Evolutionary conservation across 495 filamentous ascomycete species (phyloP).

Genomic region (Hypoxylon subgilvum): DNA sequence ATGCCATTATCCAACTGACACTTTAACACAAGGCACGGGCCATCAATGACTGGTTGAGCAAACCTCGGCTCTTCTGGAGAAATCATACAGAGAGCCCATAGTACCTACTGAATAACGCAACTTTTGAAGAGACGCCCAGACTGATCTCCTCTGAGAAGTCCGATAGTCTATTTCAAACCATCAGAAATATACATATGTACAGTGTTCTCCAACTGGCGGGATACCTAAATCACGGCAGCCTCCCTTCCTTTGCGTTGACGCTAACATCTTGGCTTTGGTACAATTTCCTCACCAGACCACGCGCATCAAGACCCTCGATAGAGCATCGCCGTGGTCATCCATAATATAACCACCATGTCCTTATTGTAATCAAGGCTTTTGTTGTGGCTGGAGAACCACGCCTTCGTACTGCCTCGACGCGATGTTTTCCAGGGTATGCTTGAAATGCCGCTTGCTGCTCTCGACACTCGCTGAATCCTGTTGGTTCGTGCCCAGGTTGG

Average conservation of each 20-base stretch:
- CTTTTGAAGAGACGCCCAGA: constrained; percentile 29
- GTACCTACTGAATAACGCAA: constrained; percentile 16
- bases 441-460: constrained; percentile 86
- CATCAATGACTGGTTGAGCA: no score
- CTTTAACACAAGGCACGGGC: no score
- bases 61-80: constrained; percentile 3
- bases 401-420: constrained; percentile 90
- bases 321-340: neutral
- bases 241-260: neutral
- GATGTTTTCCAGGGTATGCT: constrained; percentile 93
- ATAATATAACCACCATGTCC: neutral
- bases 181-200: constrained; percentile 44
- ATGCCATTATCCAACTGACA: no score
- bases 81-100: constrained; percentile 7
- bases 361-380: constrained; percentile 50
- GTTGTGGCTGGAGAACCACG: constrained; percentile 76
- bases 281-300: constrained; percentile 15
- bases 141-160: constrained; percentile 32
- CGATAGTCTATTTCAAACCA: constrained; percentile 29
- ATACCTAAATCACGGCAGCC: neutral
- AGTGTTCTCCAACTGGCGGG: constrained; percentile 17
- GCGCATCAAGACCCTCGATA: neutral
- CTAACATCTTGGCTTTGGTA: constrained; percentile 4
- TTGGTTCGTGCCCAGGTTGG: constrained; percentile 80
- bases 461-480: constrained; percentile 82